Percentiles rank a stretch among this genome's conserved stretches.
These are phyloP conservation scores for Kurtzmaniella quercitrusa DNA, from an alignment of 1,139 yeast species.

Conservation along the genomic window DNA sequence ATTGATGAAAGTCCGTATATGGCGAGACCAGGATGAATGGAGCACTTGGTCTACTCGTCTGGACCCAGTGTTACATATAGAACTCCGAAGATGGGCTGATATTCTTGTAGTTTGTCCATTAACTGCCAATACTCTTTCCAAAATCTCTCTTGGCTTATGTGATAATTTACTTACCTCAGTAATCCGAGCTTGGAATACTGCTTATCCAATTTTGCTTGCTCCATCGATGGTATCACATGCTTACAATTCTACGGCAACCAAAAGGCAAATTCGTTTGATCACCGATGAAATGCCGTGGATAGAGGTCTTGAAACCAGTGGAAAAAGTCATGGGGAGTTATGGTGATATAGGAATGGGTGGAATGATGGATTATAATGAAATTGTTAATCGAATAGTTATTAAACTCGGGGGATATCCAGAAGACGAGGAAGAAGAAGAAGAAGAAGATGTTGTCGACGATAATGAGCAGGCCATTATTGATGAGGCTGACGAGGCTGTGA, in stretches of 20 bases:
- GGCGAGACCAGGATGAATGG: slow-evolving; percentile 96
- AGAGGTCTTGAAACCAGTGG: slow-evolving; percentile 84
- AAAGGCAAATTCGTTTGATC: slow-evolving; percentile 69
- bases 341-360: slow-evolving; percentile 97
- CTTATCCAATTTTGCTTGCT: slow-evolving; percentile 81
- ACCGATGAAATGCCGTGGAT: slow-evolving; percentile 91
- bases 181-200: slow-evolving; percentile 87
- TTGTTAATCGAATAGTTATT: slow-evolving; percentile 77
- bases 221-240: slow-evolving; percentile 95
- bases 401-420: slow-evolving; percentile 89
- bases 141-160: slow-evolving; percentile 83
- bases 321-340: slow-evolving; percentile 85
- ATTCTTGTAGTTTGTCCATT: slow-evolving; percentile 83
- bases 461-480: slow-evolving; percentile 32
- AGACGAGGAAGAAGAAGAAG: slow-evolving; percentile 80
- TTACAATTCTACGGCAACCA: slow-evolving; percentile 82
- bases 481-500: slow-evolving; percentile 33
- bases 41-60: slow-evolving; percentile 76
- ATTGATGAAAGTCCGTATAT: slow-evolving; percentile 52
- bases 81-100: slow-evolving; percentile 94
- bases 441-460: slow-evolving; percentile 69
- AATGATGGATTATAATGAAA: slow-evolving; percentile 88
- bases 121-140: slow-evolving; percentile 88
- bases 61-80: slow-evolving; percentile 92
- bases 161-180: slow-evolving; percentile 86